A percentile compares a stretch with the other conserved stretches of the same genome.
Conservation (phyloP, 2,329 filamentous ascomycete genomes). For the Aspergillus versicolor region DNA sequence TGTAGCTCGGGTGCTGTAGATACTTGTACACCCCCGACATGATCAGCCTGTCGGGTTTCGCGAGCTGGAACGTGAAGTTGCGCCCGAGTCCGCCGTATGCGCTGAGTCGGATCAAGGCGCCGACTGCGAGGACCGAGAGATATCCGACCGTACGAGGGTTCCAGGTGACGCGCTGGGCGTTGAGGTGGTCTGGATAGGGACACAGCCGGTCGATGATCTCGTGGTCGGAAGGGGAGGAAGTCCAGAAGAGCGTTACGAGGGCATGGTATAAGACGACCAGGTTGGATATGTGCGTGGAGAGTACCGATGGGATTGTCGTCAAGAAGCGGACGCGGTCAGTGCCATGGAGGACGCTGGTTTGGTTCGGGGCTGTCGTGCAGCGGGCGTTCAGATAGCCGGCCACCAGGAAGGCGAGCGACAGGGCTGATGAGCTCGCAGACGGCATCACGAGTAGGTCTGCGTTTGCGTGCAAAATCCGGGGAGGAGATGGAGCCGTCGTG, state of each 20-base stretch:
- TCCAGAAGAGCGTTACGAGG: conserved; percentile 15
- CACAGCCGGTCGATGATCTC: conserved; percentile 17
- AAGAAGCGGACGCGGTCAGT: conserved; percentile 21
- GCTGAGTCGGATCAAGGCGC: conserved; percentile 30
- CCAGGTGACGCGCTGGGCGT: conserved; percentile 27
- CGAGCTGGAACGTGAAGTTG: conserved; percentile 56
- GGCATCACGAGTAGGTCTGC: conserved; percentile 10
- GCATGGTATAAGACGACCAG: conserved; percentile 21
- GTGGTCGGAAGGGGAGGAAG: not conserved
- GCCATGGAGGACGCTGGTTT: conserved; percentile 2
- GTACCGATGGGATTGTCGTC: conserved; percentile 7
- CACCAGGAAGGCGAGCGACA: conserved; percentile 17
- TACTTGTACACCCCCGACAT: conserved; percentile 51
- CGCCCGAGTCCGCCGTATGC: conserved; percentile 49
- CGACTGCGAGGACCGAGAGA: conserved; percentile 21
- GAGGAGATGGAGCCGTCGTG: not conserved
- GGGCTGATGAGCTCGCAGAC: conserved; percentile 4
- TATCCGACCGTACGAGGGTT: conserved; percentile 13
- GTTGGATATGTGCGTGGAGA: conserved; percentile 9
- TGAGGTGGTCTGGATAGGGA: conserved; percentile 16
- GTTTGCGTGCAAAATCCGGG: not conserved
- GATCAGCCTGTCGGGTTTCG: conserved; percentile 46
- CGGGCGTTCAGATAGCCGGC: conserved; percentile 18
- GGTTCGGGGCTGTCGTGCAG: conserved; percentile 25
- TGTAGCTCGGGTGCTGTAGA: conserved; percentile 56